Evolutionary conservation across 2,329 filamentous ascomycete genomes (phyloP).

Genomic region (Aschersonia sp.): DNA sequence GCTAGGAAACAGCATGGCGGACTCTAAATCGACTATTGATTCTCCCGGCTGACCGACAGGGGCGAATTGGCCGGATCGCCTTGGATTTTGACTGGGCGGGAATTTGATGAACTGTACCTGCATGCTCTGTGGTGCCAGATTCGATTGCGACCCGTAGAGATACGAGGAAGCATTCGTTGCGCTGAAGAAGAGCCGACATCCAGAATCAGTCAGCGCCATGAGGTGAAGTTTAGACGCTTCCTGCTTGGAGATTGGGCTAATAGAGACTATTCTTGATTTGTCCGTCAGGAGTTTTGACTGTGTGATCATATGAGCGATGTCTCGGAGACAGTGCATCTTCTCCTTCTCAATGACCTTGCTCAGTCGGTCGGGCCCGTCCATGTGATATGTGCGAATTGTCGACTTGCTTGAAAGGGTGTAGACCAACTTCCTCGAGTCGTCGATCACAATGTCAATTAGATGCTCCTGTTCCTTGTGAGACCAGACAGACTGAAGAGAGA

Average conservation of each 20-base stretch:
- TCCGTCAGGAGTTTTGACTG: constrained; percentile 57
- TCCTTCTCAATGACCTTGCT: constrained; percentile 53
- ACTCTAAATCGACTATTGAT: constrained; percentile 30
- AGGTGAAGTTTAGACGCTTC: constrained; percentile 77
- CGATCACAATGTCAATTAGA: constrained; percentile 68
- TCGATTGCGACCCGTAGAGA: constrained; percentile 44
- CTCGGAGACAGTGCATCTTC: constrained; percentile 43
- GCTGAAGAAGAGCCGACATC: constrained; percentile 83
- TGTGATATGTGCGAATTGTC: constrained; percentile 82
- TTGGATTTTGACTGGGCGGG: constrained; percentile 42
- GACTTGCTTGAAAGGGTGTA: constrained; percentile 84
- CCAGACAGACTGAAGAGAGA: constrained; percentile 39
- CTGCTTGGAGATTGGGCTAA: constrained; percentile 67
- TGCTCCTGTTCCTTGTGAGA: constrained; percentile 40
- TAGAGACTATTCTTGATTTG: constrained; percentile 62
- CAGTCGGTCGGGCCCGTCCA: constrained; percentile 51
- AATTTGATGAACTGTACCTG: constrained; percentile 96
- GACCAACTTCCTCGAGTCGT: constrained; percentile 75
- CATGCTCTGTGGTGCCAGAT: constrained; percentile 75
- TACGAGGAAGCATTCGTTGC: constrained; percentile 67
- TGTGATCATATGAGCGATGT: constrained; percentile 78
- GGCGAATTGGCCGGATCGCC: constrained; percentile 14
- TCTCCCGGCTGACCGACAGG: constrained; percentile 15
- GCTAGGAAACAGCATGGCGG: constrained; percentile 32
- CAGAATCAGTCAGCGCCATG: constrained; percentile 80